Conservation (phyloP, 2,329 filamentous ascomycete species). For the Beauveria medogensis region DNA sequence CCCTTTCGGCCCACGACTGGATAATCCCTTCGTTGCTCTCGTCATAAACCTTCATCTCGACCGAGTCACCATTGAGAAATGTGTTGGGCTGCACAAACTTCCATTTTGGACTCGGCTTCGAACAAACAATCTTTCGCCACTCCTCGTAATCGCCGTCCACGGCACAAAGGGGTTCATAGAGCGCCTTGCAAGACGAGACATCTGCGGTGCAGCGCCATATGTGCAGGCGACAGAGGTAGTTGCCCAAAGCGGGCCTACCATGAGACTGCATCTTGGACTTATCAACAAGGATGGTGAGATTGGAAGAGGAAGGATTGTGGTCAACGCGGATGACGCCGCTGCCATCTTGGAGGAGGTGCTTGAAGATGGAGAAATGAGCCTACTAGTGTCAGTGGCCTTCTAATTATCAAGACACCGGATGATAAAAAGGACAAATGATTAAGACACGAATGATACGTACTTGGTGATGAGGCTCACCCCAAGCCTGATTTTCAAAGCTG, state of each 20-base stretch:
- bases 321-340: background rate
- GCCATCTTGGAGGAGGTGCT: background rate
- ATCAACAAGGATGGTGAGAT: background rate
- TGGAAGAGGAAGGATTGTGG: background rate
- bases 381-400: background rate
- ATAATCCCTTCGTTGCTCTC: conserved; percentile 2
- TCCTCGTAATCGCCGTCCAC: background rate
- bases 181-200: background rate
- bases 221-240: background rate
- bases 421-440: too few species aligned
- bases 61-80: background rate
- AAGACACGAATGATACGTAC: background rate
- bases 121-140: background rate
- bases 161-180: background rate
- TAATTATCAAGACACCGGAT: too few species aligned
- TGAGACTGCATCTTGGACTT: background rate
- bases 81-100: background rate
- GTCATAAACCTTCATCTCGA: background rate
- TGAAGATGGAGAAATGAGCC: conserved; percentile 1
- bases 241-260: background rate
- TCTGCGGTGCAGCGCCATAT: conserved; percentile 1
- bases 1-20: background rate
- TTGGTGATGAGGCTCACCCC: background rate
- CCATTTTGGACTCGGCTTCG: background rate
- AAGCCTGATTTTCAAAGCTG: background rate